Evolutionary conservation across 345 rosid species (phyloP).

Genomic region (Boechera stricta): DNA sequence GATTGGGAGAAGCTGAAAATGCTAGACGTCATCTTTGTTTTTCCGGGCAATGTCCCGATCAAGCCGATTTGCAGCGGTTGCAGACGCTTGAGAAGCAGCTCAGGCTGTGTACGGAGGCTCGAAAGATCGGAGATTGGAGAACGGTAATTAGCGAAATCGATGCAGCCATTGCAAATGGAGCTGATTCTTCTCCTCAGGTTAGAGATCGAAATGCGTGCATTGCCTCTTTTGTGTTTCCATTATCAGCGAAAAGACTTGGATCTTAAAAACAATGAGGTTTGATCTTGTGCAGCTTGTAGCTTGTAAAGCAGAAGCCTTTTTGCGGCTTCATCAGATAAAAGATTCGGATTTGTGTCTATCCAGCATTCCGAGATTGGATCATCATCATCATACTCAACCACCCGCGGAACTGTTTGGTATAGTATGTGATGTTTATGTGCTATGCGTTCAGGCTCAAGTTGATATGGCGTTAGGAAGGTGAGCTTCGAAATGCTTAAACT

Average conservation of each 20-base stretch:
- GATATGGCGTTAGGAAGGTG: conserved; percentile 98
- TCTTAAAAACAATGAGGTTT: conserved; percentile 5
- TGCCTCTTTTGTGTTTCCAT: conserved; percentile 1
- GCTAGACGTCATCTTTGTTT: conserved; percentile 63
- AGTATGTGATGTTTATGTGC: conserved; percentile 70
- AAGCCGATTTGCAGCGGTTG: conserved; percentile 69
- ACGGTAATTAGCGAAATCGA: conserved; percentile 63
- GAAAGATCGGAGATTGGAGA: conserved; percentile 86
- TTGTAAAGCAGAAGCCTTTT: conserved; percentile 85
- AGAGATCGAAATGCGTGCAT: conserved; percentile 20
- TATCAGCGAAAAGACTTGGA: neutral
- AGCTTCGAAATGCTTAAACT: conserved; percentile 49
- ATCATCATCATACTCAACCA: conserved; percentile 33
- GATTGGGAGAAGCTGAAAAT: conserved; percentile 83
- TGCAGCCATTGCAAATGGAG: conserved; percentile 76
- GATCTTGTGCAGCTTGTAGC: conserved; percentile 69
- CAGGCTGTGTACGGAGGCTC: conserved; percentile 65
- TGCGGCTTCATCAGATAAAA: conserved; percentile 76
- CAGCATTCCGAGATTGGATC: conserved; percentile 51
- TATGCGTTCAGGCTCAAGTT: conserved; percentile 77
- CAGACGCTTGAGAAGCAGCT: conserved; percentile 82
- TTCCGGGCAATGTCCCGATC: conserved; percentile 71
- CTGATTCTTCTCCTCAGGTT: conserved; percentile 89
- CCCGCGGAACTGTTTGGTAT: conserved; percentile 63
- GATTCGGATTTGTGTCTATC: conserved; percentile 73